phyloP scores from a whole-genome alignment of 495 filamentous ascomycete genomes.

The Xanthoparmelia taractica region DNA sequence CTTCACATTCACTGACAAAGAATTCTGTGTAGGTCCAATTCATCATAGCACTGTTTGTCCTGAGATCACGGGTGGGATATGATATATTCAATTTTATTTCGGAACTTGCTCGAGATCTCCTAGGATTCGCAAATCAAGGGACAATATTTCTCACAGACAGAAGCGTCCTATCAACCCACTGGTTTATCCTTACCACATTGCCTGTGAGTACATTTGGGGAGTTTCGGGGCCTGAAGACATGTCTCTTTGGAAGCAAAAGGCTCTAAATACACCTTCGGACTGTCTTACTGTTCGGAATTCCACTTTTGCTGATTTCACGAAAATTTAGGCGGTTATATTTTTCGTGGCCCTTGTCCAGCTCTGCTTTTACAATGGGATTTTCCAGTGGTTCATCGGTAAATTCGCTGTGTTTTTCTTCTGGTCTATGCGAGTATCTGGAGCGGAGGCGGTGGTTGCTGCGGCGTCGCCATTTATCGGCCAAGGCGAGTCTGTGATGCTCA shows the following conservation, averaged over 20 bases:
- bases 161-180: not conserved
- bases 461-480: conserved; percentile 94
- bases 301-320: conserved; percentile 54
- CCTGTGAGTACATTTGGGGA: not conserved
- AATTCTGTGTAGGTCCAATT: conserved; percentile 64
- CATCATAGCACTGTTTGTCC: conserved; percentile 77
- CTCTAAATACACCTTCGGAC: not conserved
- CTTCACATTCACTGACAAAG: not conserved
- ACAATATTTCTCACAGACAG: conserved; percentile 23
- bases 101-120: conserved; percentile 54
- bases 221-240: not conserved
- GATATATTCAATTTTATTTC: conserved; percentile 90
- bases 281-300: conserved; percentile 31
- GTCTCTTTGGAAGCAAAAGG: not conserved
- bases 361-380: conserved; percentile 63
- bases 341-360: conserved; percentile 83
- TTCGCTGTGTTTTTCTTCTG: conserved; percentile 89
- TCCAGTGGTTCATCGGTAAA: conserved; percentile 84
- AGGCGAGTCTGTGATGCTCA: conserved; percentile 87
- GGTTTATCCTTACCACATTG: not conserved
- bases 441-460: conserved; percentile 83
- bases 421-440: conserved; percentile 81
- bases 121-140: conserved; percentile 53
- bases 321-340: conserved; percentile 78
- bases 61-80: conserved; percentile 64